Conservation (phyloP, 23 red algal species). For the Cyanidioschyzon merolae region DNA sequence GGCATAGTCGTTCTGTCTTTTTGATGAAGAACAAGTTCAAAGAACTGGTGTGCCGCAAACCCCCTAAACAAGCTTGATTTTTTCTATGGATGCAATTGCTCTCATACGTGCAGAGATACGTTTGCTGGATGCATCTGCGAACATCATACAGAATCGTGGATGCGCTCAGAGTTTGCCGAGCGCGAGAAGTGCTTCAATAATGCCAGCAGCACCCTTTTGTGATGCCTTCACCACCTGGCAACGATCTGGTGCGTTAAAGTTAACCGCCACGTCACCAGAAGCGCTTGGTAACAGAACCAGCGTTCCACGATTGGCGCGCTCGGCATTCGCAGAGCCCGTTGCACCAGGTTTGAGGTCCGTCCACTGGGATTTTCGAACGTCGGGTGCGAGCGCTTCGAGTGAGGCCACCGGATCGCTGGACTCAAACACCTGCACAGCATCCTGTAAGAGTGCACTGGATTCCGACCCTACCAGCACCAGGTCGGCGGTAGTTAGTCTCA, state of each 20-base stretch:
- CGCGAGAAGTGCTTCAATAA: not conserved
- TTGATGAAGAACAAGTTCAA: too few species aligned
- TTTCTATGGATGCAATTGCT: too few species aligned
- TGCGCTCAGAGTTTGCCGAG: not conserved
- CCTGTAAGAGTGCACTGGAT: conserved; percentile 1
- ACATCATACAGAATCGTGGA: too few species aligned
- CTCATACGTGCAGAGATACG: too few species aligned
- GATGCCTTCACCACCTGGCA: not conserved
- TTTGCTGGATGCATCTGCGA: too few species aligned
- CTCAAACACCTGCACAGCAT: not conserved
- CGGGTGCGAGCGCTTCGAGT: not conserved
- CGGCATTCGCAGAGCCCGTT: not conserved
- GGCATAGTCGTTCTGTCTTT: too few species aligned
- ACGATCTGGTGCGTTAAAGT: not conserved
- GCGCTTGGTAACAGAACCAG: not conserved
- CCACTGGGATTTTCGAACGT: not conserved
- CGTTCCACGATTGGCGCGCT: not conserved
- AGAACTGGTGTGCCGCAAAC: too few species aligned
- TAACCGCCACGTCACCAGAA: not conserved
- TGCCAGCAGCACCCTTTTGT: not conserved
- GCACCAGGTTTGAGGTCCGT: not conserved
- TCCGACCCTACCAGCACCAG: not conserved
- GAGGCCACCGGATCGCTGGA: not conserved
- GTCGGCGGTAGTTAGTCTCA: not conserved
- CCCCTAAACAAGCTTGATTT: too few species aligned